phyloP scores from a whole-genome alignment of 306 rosid species.

The Morella rubra region DNA sequence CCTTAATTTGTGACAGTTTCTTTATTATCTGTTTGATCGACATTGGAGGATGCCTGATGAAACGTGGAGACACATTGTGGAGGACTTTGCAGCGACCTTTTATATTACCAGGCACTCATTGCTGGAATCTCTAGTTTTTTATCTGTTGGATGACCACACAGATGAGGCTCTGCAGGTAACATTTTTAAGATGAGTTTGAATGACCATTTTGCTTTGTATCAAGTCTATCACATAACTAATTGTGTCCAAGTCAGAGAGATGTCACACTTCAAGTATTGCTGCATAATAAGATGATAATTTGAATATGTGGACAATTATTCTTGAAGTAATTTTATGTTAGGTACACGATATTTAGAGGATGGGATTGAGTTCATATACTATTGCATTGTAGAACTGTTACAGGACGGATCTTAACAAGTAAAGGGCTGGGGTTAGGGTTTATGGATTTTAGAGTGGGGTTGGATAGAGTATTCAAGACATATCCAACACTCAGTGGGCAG shows the following conservation, averaged over 20 bases:
- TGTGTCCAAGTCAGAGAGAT: slow-evolving; percentile 13
- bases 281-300: neutral
- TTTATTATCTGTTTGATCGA: slow-evolving; percentile 89
- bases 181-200: slow-evolving; percentile 19
- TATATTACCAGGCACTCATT: slow-evolving; percentile 69
- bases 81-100: slow-evolving; percentile 83
- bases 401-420: too few species aligned
- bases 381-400: neutral
- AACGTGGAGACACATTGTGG: slow-evolving; percentile 72
- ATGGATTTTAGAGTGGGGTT: too few species aligned
- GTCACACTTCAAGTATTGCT: slow-evolving; percentile 10
- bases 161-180: slow-evolving; percentile 86
- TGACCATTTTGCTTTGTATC: slow-evolving; percentile 8
- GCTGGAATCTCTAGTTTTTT: slow-evolving; percentile 77
- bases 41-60: slow-evolving; percentile 88
- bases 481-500: too few species aligned
- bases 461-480: too few species aligned
- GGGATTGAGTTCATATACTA: neutral
- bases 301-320: too few species aligned
- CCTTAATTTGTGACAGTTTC: slow-evolving; percentile 73
- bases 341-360: neutral
- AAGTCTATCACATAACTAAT: slow-evolving; percentile 13
- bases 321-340: neutral
- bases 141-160: slow-evolving; percentile 81
- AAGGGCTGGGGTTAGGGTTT: too few species aligned